Evolutionary conservation across 1,139 yeast species (phyloP).

Genomic region (Taiozyma sp.): DNA sequence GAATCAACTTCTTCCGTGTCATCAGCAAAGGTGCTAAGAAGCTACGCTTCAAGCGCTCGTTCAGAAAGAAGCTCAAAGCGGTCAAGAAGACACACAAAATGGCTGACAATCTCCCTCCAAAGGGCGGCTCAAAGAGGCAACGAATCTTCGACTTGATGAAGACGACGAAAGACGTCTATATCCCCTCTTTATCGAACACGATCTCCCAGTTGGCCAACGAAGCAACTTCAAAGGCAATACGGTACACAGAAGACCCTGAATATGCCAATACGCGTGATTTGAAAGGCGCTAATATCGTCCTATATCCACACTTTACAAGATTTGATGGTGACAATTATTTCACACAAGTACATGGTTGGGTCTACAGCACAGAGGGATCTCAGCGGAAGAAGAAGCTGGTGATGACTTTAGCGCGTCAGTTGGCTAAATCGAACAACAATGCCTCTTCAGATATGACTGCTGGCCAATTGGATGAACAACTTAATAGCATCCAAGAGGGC

Average conservation of each 20-base stretch:
- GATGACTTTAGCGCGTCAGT: slow-evolving; percentile 62
- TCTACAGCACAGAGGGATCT: slow-evolving; percentile 65
- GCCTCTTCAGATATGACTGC: slow-evolving; percentile 24
- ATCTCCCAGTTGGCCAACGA: slow-evolving; percentile 46
- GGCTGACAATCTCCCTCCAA: slow-evolving; percentile 34
- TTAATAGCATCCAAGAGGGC: slow-evolving; percentile 13
- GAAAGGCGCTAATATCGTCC: slow-evolving; percentile 29
- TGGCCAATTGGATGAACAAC: slow-evolving; percentile 21
- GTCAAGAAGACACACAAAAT: slow-evolving; percentile 39
- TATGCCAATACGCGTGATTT: slow-evolving; percentile 9
- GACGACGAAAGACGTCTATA: slow-evolving; percentile 52
- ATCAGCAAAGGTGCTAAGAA: not conserved
- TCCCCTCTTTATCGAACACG: slow-evolving; percentile 45
- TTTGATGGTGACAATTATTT: slow-evolving; percentile 32
- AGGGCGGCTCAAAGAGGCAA: slow-evolving; percentile 23
- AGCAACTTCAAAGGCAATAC: slow-evolving; percentile 30
- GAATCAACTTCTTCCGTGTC: not conserved
- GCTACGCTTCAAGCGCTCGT: not conserved
- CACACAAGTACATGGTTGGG: slow-evolving; percentile 70
- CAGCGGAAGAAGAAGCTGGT: slow-evolving; percentile 66
- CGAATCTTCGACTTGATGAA: slow-evolving; percentile 40
- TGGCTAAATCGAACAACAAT: slow-evolving; percentile 41
- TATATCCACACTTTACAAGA: slow-evolving; percentile 65
- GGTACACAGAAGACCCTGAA: slow-evolving; percentile 9
- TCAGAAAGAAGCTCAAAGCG: slow-evolving; percentile 23